Base-by-base conservation (phyloP, 768 basidiomycete genomes). In the Leucocoprinus sp. region DNA sequence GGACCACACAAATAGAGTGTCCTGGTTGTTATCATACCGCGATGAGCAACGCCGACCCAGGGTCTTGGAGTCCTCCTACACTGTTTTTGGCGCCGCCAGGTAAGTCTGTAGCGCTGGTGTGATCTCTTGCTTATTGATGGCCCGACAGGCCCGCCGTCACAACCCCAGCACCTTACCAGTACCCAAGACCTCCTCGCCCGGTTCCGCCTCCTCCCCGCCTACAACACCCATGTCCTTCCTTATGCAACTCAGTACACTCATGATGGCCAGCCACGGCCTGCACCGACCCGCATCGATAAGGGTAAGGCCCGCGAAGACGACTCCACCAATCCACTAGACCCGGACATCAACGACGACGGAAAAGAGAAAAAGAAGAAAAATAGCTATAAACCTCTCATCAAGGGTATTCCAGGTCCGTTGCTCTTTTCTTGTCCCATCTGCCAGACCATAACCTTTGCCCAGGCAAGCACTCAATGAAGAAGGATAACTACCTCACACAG, bases 381-480 rank as follows among this genome's bases (percentile, higher is more conserved):
- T 54, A 78, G 66, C 47, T 88, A 87, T 56, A 83, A 77, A 54
- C 80, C 86, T 55, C 73, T 87, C 44, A 83, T 88, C 55, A 84
- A 80, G 67, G 78, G 74, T 47, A 68, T 83, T 37, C 84, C 84
- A 51, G 85, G 81, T 82, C 60, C 54, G 78, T 68, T 45, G 29
- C 41, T 38, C 8, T 39, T 42, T 27, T 40, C 24, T 39, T 44
- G 12, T 8, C 42, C 38, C 26, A 41, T 43, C 48, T 43, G 50
- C 45, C n/a, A n/a, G n/a, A n/a, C n/a, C n/a, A 50, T 29, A 49
- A 49, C 52, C n/a, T 41, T 48, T 41, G 18, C 26, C 15, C 52
- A 82, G 82, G 85, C 49, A 88, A 87, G 60, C 85, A 88, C 52
- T 83, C 84, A 22, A 70, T 76, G 70, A 86, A 84, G 67, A 89